A percentile compares a stretch with the other conserved stretches of the same genome.
These are phyloP conservation scores for Pythium aquatile DNA, from an alignment of 352 stramenopile genomes.

Conservation along the genomic window DNA sequence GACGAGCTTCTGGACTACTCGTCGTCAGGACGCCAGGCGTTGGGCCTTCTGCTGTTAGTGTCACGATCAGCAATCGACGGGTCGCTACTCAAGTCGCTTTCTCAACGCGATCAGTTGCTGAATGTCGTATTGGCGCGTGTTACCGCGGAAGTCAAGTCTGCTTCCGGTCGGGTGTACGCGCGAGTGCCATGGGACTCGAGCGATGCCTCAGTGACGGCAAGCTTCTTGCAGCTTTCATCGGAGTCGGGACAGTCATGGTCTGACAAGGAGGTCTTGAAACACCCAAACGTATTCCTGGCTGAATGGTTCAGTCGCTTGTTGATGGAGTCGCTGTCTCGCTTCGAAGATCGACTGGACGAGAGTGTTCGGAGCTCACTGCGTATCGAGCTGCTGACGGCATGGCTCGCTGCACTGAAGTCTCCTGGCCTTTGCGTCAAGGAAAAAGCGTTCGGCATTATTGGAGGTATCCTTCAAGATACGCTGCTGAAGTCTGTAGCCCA, in stretches of 20 bases:
- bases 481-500: constrained; percentile 37
- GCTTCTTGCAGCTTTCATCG: constrained; percentile 67
- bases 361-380: constrained; percentile 51
- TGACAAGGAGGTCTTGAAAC: constrained; percentile 76
- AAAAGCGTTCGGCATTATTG: constrained; percentile 73
- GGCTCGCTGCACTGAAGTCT: constrained; percentile 79
- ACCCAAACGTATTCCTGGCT: constrained; percentile 84
- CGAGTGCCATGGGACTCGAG: constrained; percentile 81
- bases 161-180: constrained; percentile 76
- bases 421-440: constrained; percentile 87
- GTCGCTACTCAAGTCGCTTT: constrained; percentile 11
- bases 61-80: constrained; percentile 28
- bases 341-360: constrained; percentile 41
- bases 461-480: constrained; percentile 76
- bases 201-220: constrained; percentile 66
- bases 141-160: constrained; percentile 56
- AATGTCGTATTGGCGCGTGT: constrained; percentile 59
- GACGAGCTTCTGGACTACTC: constrained; percentile 24
- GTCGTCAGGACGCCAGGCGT: constrained; percentile 20
- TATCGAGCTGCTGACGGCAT: constrained; percentile 73
- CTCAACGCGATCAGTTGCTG: constrained; percentile 32
- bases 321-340: constrained; percentile 50
- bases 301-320: constrained; percentile 84
- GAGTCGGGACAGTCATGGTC: constrained; percentile 73
- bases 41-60: constrained; percentile 17